Base-by-base conservation (phyloP, 192 early-diverging fungal species). In the Fimicolochytrium jonesii region DNA sequence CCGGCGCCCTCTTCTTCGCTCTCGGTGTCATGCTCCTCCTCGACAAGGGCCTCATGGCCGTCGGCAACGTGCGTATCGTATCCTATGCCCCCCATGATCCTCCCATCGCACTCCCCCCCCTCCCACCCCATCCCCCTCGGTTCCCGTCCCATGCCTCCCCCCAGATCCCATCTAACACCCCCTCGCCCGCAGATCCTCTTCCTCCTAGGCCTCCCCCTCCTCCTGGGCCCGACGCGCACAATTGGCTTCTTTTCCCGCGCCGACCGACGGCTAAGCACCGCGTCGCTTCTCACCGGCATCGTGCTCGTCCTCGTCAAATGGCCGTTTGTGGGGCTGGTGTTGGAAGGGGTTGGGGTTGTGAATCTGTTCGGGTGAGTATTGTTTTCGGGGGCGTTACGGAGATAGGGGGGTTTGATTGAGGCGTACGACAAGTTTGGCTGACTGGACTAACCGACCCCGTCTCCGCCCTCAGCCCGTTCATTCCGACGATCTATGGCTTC, bases 281-380 rank as follows among this genome's bases (percentile, higher is more conserved):
- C 90, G 11, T 89, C 85, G 56, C 94, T 98, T 75, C 85, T 95
- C 69, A 70, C 73, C 33, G 95, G 95, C 9, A 92, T 98, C 45
- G 34, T 89, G 15, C 67, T 98, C 33, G 92, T 98, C 6, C 86
- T 98, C 70, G 45, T 90, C 41, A 92, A 90, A 70, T 92, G 90
- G 88, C 89, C 95, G 26, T 79, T 92, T 32, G 66, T 93, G 50
- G 95, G 95, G 26, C 88, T 98, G 36, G 25, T 90, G 22, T 74
- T 95, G 44, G 95, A 98, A 62, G 68, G 81, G 9, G 90, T 96
- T 80, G 95, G 95, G 5, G 94, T 98, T 65, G 79, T 98, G 54
- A 96, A 98, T 67, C 75, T 98, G 44, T 98, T 98, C 86, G 95
- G 91, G 89, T 92, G 79, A 28, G 67, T 43, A n/a, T n/a, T n/a